Conservation (phyloP, 148 eudicot genomes). For the Polygonum aviculare region DNA sequence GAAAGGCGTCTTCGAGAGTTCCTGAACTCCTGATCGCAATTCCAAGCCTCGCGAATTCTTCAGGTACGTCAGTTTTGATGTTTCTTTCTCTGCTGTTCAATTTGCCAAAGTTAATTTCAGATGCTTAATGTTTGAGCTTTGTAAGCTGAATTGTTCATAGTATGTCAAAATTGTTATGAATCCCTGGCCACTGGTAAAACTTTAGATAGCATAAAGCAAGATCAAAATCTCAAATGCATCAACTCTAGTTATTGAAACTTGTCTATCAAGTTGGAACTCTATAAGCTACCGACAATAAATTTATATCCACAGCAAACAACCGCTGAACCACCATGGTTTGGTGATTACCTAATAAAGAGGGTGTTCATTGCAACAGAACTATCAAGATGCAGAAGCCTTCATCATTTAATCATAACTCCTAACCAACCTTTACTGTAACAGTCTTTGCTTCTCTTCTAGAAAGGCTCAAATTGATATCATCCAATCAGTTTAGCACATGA, state of each 20-base stretch:
- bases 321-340: not conserved
- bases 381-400: too few species aligned
- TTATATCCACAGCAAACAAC: not conserved
- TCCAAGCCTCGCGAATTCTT: not conserved
- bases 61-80: not conserved
- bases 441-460: not conserved
- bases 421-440: not conserved
- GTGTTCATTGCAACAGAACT: not conserved
- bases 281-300: not conserved
- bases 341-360: not conserved
- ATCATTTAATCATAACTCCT: not conserved
- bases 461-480: not conserved
- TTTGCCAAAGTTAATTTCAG: too few species aligned
- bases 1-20: constrained; percentile 40
- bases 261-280: not conserved
- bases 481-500: not conserved
- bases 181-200: not conserved
- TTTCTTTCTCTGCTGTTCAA: not conserved
- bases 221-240: not conserved
- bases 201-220: too few species aligned
- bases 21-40: constrained; percentile 4
- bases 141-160: not conserved
- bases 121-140: too few species aligned
- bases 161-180: not conserved
- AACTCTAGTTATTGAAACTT: too few species aligned